Base-by-base conservation (phyloP, 2,329 filamentous ascomycete genomes). In the Penicillium verrucosum region DNA sequence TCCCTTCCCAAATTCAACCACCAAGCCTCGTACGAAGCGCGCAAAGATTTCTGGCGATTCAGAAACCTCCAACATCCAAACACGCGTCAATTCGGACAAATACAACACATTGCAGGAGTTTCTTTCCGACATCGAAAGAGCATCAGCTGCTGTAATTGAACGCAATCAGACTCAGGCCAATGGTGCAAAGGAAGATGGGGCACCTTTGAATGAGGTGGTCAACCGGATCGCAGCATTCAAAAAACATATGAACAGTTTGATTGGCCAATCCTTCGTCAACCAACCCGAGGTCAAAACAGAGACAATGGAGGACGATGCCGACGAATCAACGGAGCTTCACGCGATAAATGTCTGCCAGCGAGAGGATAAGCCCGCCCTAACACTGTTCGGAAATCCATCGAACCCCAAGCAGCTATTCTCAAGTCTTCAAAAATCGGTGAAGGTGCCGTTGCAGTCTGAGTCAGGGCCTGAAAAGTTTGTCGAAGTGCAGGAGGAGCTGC, bases 331-430 rank as follows among this genome's bases (percentile, higher is more conserved):
- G 74, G 36, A 65, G 68, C 12, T 65, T 74, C 10, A 73, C 77
- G 11, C 60, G 70, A 16, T 58, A 62, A 64, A 65, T n/a, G 75
- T 77, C 48, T 77, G 76, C 40, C 73, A 75, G 46, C 68, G 78
- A 62, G 72, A 82, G 62, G 74, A 82, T 54, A 81, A 79, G 60
- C 77, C 85, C 16, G 87, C 93, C 6, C 78, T 97, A 56, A 93
- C 90, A 0, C 78, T 96, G 1, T 87, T 86, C 63, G 91, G 90
- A 53, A 89, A 86, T 63, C 89, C 89, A 40, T 85, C 87, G 1
- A 85, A 86, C 44, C 82, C 89, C 36, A 88, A 86, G 64, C 89
- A 93, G 58, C 79, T 97, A 4, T 97, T 94, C 71, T 96, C 93
- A 4, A 96, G 92, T 72, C 78, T 96, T 48, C 89, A 89, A 62